Percentiles rank a stretch among this genome's conserved stretches.
These are phyloP conservation scores for Curvularia hawaiiensis DNA, from an alignment of 2,329 filamentous ascomycete species.

Conservation along the genomic window DNA sequence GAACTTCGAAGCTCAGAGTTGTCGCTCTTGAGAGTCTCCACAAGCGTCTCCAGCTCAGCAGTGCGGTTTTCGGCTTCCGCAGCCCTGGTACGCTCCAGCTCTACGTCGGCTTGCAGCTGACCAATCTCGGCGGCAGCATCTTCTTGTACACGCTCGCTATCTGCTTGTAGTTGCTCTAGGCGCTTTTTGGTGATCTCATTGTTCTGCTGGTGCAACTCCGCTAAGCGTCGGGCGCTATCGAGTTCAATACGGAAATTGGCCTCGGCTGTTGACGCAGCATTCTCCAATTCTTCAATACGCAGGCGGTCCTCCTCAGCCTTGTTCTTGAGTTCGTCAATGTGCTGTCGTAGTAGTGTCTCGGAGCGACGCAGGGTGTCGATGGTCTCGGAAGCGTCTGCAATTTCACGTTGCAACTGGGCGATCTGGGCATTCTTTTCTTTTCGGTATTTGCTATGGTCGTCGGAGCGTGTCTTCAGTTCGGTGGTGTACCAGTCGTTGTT, in stretches of 20 bases:
- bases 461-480: slow-evolving; percentile 87
- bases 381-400: slow-evolving; percentile 80
- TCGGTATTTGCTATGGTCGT: slow-evolving; percentile 85
- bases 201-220: slow-evolving; percentile 79
- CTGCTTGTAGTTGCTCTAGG: slow-evolving; percentile 70
- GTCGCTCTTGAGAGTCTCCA: slow-evolving; percentile 65
- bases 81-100: slow-evolving; percentile 62
- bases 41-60: slow-evolving; percentile 66
- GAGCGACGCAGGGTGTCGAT: slow-evolving; percentile 79
- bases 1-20: slow-evolving; percentile 50
- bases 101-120: slow-evolving; percentile 55
- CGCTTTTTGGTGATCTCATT: slow-evolving; percentile 73
- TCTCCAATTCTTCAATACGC: slow-evolving; percentile 84
- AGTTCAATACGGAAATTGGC: slow-evolving; percentile 87
- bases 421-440: slow-evolving; percentile 95
- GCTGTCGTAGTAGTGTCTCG: slow-evolving; percentile 78
- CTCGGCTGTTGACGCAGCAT: slow-evolving; percentile 79
- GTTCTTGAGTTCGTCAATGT: slow-evolving; percentile 80
- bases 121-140: slow-evolving; percentile 65
- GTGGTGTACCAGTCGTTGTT: slow-evolving; percentile 93
- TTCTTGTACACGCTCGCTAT: slow-evolving; percentile 68
- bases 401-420: slow-evolving; percentile 82
- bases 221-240: slow-evolving; percentile 78
- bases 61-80: slow-evolving; percentile 66
- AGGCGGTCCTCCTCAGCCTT: slow-evolving; percentile 85